Conservation (phyloP, 306 rosid genomes). For the Senna siamea region DNA sequence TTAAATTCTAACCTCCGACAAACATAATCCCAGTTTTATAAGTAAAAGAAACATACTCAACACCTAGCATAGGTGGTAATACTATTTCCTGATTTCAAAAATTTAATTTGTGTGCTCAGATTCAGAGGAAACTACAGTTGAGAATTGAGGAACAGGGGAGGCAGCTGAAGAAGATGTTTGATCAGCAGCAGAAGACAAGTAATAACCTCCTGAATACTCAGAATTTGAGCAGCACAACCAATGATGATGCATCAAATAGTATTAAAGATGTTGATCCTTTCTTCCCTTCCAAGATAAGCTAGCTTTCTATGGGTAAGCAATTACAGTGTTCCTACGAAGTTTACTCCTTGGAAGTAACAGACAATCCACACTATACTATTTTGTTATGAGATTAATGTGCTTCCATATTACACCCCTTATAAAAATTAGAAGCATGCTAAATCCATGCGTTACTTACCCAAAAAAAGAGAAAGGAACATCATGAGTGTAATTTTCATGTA, state of each 20-base stretch:
- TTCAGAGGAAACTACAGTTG: conserved; percentile 55
- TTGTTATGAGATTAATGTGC: conserved; percentile 26
- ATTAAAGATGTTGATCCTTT: conserved; percentile 39
- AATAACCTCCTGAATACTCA: conserved; percentile 35
- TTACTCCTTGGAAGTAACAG: no score
- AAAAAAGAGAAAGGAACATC: background rate
- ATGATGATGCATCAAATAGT: conserved; percentile 37
- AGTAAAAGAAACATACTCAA: no score
- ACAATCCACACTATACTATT: conserved; percentile 16
- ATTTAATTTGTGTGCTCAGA: conserved; percentile 41
- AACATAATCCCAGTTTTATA: background rate
- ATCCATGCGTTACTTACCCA: background rate
- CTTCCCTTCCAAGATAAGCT: conserved; percentile 39
- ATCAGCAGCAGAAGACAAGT: conserved; percentile 51
- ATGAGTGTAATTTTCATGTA: background rate
- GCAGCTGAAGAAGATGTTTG: conserved; percentile 59
- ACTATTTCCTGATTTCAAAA: conserved; percentile 12
- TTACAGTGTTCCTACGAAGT: conserved; percentile 25
- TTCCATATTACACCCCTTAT: conserved; percentile 3
- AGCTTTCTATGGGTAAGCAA: conserved; percentile 26
- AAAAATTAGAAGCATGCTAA: conserved; percentile 22
- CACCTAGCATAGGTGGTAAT: conserved; percentile 9
- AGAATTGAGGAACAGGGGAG: conserved; percentile 65
- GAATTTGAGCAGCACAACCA: conserved; percentile 14
- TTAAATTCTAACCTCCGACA: conserved; percentile 3